These are phyloP conservation scores for Bocquillonia castaneifolia DNA, from an alignment of 441 rosid genomes.

Conservation along the genomic window DNA sequence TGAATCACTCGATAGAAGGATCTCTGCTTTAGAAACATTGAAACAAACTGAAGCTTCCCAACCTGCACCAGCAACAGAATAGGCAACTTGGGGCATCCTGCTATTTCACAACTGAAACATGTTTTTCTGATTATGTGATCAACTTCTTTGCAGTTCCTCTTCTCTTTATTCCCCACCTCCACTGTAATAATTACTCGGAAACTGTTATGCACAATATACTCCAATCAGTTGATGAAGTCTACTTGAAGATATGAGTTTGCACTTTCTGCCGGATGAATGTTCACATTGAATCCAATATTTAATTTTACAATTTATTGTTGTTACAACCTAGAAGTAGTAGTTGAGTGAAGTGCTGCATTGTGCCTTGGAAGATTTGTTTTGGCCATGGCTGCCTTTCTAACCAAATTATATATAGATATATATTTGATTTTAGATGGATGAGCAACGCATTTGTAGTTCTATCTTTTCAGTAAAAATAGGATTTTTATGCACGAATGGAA, in stretches of 20 bases:
- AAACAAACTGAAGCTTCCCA: slow-evolving; percentile 55
- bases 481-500: too few species aligned
- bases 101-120: slow-evolving; percentile 14
- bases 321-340: too few species aligned
- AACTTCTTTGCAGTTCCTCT: slow-evolving; percentile 11
- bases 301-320: not conserved
- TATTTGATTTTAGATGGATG: too few species aligned
- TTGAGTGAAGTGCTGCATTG: too few species aligned
- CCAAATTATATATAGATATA: too few species aligned
- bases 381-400: too few species aligned
- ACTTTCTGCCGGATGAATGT: not conserved
- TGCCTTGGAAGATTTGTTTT: too few species aligned
- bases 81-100: slow-evolving; percentile 23
- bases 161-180: not conserved
- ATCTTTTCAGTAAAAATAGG: too few species aligned
- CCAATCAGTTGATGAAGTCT: slow-evolving; percentile 11
- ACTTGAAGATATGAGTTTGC: not conserved
- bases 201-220: slow-evolving; percentile 6
- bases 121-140: slow-evolving; percentile 7
- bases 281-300: not conserved
- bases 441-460: too few species aligned
- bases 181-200: slow-evolving; percentile 25
- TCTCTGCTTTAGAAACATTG: slow-evolving; percentile 57
- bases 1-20: slow-evolving; percentile 55
- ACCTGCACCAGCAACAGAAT: slow-evolving; percentile 47